Percentiles rank a stretch among this genome's conserved stretches.
These are phyloP conservation scores for Didymella lethalis DNA, from an alignment of 2,329 filamentous ascomycete genomes.

Conservation along the genomic window DNA sequence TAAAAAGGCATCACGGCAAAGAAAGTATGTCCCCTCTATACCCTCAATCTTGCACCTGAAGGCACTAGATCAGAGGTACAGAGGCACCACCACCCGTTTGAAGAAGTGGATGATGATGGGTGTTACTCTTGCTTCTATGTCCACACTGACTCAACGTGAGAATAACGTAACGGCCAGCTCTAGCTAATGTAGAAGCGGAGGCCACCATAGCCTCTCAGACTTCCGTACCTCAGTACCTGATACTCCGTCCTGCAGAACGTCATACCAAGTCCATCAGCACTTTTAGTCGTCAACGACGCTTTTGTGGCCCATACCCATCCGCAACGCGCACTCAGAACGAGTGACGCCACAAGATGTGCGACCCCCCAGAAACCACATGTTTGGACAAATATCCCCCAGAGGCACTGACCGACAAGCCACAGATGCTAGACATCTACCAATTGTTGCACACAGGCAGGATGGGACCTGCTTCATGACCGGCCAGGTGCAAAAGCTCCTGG, in stretches of 20 bases:
- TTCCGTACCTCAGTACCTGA: background rate
- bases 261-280: background rate
- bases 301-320: conserved; percentile 14
- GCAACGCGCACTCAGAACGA: conserved; percentile 12
- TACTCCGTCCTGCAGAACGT: background rate
- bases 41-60: conserved; percentile 37
- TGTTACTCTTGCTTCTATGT: conserved; percentile 53
- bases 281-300: conserved; percentile 6
- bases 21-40: conserved; percentile 39
- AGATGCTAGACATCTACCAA: conserved; percentile 16
- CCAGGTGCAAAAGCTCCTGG: background rate
- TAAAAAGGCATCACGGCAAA: conserved; percentile 10
- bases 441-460: conserved; percentile 27
- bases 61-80: conserved; percentile 33
- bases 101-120: conserved; percentile 34
- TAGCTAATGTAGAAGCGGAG: conserved; percentile 53
- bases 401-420: conserved; percentile 14
- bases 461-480: conserved; percentile 26
- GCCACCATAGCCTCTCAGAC: conserved; percentile 8
- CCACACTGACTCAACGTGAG: conserved; percentile 52
- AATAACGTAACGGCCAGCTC: conserved; percentile 51
- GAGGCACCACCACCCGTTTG: conserved; percentile 41
- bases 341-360: conserved; percentile 14
- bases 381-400: conserved; percentile 9
- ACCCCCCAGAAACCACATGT: conserved; percentile 23